Base-by-base conservation (phyloP, 768 basidiomycete genomes). In the Inosperma sp. region DNA sequence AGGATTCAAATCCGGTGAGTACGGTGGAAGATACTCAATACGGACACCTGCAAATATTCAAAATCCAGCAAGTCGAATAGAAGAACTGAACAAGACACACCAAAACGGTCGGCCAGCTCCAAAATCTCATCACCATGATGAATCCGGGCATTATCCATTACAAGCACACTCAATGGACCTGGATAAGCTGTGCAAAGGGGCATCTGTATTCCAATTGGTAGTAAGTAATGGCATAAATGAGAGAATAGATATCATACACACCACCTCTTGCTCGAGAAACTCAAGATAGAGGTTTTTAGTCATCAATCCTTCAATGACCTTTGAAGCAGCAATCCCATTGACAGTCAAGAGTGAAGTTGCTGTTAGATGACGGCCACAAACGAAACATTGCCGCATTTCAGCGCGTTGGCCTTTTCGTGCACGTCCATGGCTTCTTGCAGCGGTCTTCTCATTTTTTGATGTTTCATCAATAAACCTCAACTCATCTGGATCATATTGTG, bases 391-490 rank as follows among this genome's bases (percentile, higher is more conserved):
- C 19, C 8, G 8, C 47, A 48, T 37, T 5, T 1, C n/a, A 14
- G 48, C 48, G 1, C 23, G 35, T 3, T 9, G 3, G 3, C 48
- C 48, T 16, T 49, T 49, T 49, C 5, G 21, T 3, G 48, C 31
- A 17, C 35, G 48, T 5, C 48, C 48, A 34, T 26, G 10, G 7
- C 17, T 34, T 25, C 35, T 5, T 4, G 35, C 5, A 17, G 47
- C 47, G 5, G 47, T 48, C 7, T 37, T 34, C 6, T 49, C 48
- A 37, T n/a, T n/a, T n/a, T n/a, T n/a, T n/a, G n/a, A n/a, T n/a
- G n/a, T n/a, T n/a, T n/a, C n/a, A n/a, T n/a, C 47, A 13, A 48
- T 16, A n/a, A 48, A 48, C 3, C 47, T 33, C 3, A 34, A 4
- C 47, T 49, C 33, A 3, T 49, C 35, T 6, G 48, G 22, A 16